Percentiles rank a stretch among this genome's conserved stretches.
Conservation (phyloP, 768 basidiomycete species). For the Amanita rubescens region DNA sequence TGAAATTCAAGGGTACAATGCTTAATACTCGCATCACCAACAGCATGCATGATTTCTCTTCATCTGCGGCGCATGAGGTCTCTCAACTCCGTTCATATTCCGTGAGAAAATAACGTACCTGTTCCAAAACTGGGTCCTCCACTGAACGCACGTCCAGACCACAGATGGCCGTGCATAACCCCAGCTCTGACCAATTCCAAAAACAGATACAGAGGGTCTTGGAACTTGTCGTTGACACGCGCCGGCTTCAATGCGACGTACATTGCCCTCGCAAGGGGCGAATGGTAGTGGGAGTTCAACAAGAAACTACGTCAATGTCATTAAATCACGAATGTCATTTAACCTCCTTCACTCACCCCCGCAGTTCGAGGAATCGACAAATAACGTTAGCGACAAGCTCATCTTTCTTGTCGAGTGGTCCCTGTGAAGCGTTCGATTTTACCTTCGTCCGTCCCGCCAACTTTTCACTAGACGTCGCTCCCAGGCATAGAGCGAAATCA, state of each 20-base stretch:
- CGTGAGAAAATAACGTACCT: constrained; percentile 42
- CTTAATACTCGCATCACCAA: constrained; percentile 95
- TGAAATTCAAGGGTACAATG: constrained; percentile 92
- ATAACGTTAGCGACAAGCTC: constrained; percentile 97
- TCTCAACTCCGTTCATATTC: neutral
- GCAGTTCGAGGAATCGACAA: constrained; percentile 94
- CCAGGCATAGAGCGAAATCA: constrained; percentile 90
- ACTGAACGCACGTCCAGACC: constrained; percentile 82
- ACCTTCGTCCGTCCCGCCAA: constrained; percentile 76
- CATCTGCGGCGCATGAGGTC: constrained; percentile 42
- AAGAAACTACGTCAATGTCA: constrained; percentile 59
- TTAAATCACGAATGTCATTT: neutral
- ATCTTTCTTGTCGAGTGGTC: constrained; percentile 90
- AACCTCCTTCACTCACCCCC: constrained; percentile 59
- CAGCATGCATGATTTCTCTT: constrained; percentile 90
- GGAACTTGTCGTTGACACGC: constrained; percentile 95
- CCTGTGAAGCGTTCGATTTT: constrained; percentile 35
- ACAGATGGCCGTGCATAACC: constrained; percentile 91
- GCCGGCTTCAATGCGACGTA: constrained; percentile 70
- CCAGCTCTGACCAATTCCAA: constrained; percentile 95
- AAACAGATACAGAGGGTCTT: constrained; percentile 92
- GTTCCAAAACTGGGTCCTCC: constrained; percentile 94
- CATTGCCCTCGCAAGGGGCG: constrained; percentile 87
- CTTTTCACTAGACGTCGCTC: constrained; percentile 79
- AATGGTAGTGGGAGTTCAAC: constrained; percentile 81